Base-by-base conservation (phyloP, 2,329 filamentous ascomycete genomes). In the Rhexocercosporidium sp. region DNA sequence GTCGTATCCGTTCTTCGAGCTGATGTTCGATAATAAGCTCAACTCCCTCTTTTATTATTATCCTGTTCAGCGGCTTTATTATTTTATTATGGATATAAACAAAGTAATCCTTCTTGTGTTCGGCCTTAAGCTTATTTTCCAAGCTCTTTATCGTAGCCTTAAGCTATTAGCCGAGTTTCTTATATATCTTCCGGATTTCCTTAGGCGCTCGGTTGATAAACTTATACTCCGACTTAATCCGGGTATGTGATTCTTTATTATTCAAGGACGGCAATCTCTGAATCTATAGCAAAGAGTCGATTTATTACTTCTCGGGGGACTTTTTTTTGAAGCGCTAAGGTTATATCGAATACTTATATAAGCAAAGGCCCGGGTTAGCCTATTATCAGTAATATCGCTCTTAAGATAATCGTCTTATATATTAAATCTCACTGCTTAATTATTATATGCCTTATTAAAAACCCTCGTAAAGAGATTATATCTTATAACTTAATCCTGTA, bases 261-360 rank as follows among this genome's bases (percentile, higher is more conserved):
- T 65, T 72, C 46, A 47, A 74, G 69, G 53, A 46, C n/a, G 22
- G 44, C 57, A 63, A 72, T 72, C 3, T 71, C 62, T 41, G 66
- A 66, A 65, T 73, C 64, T 11, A 63, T 31, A 18, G 54, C 39
- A 12, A 67, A 29, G 53, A 70, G 51, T 56, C 16, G 47, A 18
- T 65, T 25, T 29, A 70, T 64, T 16, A 70, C 56, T 34, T 71
- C 61, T 56, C 14, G 3, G 25, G 69, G 67, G 3, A 73, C 71
- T n/a, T 53, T 63, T 56, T 57, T 67, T 70, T 27, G 67, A 66
- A 64, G 59, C 66, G 37, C 68, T 60, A 16, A 68, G 68, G 56
- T 73, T 71, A 59, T 53, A 73, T 29, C 64, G 65, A 65, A 73
- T 69, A 49, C 68, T 74, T 53, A 73, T 74, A 39, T 72, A 59